phyloP scores from a whole-genome alignment of 1,284 basidiomycete genomes.

The Amylostereum areolatum region DNA sequence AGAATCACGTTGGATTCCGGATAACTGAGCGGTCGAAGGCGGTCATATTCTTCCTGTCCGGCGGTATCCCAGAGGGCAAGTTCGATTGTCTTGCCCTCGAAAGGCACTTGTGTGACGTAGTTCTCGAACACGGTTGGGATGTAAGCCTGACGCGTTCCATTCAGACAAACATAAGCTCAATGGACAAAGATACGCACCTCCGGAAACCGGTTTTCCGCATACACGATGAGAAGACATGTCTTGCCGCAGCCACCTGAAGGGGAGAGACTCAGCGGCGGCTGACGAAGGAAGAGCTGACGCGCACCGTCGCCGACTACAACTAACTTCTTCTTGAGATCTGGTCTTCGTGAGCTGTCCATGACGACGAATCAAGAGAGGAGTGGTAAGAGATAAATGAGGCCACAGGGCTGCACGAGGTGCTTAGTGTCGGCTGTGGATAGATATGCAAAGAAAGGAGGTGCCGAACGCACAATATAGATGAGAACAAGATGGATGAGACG shows the following conservation, averaged over 20 bases:
- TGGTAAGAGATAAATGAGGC: not conserved
- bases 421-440: no score
- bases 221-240: constrained; percentile 91
- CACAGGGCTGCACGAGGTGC: no score
- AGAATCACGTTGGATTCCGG: constrained; percentile 96
- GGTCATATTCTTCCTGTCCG: constrained; percentile 97
- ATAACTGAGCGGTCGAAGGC: constrained; percentile 89
- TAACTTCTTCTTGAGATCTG: constrained; percentile 83
- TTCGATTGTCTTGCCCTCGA: constrained; percentile 88
- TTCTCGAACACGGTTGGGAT: constrained; percentile 99
- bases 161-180: constrained; percentile 7
- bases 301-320: constrained; percentile 88
- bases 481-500: no score
- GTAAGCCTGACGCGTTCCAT: constrained; percentile 61
- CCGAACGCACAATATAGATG: no score
- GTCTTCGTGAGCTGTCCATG: constrained; percentile 42
- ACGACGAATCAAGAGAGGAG: constrained; percentile 3
- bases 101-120: constrained; percentile 86
- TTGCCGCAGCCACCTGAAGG: constrained; percentile 71
- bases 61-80: constrained; percentile 98
- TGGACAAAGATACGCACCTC: constrained; percentile 55
- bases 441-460: no score
- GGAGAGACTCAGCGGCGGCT: not conserved
- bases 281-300: constrained; percentile 18
- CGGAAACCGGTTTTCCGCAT: constrained; percentile 96